Evolutionary conservation across 176 grass and related monocot species (phyloP).

Genomic region (Hordeum marinum): DNA sequence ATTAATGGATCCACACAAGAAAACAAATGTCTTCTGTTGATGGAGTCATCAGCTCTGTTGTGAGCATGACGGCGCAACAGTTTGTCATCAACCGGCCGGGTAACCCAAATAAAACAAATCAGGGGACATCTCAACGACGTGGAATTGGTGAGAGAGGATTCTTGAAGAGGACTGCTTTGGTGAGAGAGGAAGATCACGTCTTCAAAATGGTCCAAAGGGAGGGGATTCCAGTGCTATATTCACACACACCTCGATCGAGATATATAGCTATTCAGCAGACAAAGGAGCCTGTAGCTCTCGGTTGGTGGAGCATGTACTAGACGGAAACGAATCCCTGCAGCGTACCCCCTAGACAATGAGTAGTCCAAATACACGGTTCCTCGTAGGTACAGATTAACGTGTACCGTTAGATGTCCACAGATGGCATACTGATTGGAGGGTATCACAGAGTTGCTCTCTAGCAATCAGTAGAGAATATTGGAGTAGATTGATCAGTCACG

Average conservation of each 20-base stretch:
- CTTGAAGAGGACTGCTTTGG: neutral
- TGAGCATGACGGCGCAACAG: neutral
- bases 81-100: neutral
- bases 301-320: neutral
- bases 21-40: too few species aligned
- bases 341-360: too few species aligned
- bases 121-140: slow-evolving; percentile 4
- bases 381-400: neutral
- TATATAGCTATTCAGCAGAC: neutral
- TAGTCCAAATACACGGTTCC: neutral
- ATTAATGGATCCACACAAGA: too few species aligned
- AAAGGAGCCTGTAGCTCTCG: neutral
- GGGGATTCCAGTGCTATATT: neutral
- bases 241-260: neutral
- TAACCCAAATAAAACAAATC: neutral
- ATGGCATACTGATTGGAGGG: neutral
- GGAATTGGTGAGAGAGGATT: neutral
- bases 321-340: too few species aligned
- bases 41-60: neutral
- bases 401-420: neutral
- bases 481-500: neutral
- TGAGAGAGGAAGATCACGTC: neutral
- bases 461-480: neutral
- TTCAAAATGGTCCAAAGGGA: neutral
- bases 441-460: neutral